Conservation (phyloP, 495 filamentous ascomycete species). For the Lasiosphaeria hispida region DNA sequence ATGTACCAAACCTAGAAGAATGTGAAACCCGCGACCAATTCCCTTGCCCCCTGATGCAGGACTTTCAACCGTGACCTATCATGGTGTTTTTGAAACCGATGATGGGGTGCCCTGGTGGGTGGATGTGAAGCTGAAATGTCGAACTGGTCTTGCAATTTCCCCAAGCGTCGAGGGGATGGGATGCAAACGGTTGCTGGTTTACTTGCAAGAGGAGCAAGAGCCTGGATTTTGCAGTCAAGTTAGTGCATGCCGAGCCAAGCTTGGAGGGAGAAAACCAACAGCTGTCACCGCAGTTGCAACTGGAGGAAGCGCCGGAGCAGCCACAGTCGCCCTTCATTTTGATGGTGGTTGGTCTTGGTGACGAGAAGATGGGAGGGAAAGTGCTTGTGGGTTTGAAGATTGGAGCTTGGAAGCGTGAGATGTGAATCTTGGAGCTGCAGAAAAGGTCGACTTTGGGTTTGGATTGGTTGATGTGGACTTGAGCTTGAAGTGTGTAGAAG, state of each 20-base stretch:
- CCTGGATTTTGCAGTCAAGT: slow-evolving; percentile 23
- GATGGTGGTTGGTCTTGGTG: slow-evolving; percentile 21
- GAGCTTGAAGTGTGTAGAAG: not conserved
- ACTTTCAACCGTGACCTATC: too few relatives aligned
- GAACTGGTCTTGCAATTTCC: too few relatives aligned
- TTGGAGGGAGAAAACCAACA: slow-evolving; percentile 36
- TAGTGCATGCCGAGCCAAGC: not conserved
- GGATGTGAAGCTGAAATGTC: too few relatives aligned
- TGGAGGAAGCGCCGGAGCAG: slow-evolving; percentile 41
- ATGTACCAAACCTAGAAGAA: too few relatives aligned
- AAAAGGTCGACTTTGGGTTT: not conserved
- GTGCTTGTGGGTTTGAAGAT: not conserved
- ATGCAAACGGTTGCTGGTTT: not conserved
- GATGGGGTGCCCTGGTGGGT: too few relatives aligned
- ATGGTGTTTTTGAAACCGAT: not conserved
- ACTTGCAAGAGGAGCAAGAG: slow-evolving; percentile 34
- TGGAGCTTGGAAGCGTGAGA: too few relatives aligned
- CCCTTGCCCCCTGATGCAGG: too few relatives aligned
- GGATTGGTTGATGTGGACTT: not conserved
- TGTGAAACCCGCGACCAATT: too few relatives aligned
- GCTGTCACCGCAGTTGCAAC: slow-evolving; percentile 39
- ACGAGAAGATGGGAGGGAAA: not conserved
- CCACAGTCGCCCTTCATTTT: slow-evolving; percentile 48
- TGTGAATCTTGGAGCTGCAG: too few relatives aligned
- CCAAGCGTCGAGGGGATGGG: too few relatives aligned